Evolutionary conservation across 306 rosid genomes (phyloP), one percentile per base, ranked within the genome.

Genomic region (Cicer arietinum): DNA sequence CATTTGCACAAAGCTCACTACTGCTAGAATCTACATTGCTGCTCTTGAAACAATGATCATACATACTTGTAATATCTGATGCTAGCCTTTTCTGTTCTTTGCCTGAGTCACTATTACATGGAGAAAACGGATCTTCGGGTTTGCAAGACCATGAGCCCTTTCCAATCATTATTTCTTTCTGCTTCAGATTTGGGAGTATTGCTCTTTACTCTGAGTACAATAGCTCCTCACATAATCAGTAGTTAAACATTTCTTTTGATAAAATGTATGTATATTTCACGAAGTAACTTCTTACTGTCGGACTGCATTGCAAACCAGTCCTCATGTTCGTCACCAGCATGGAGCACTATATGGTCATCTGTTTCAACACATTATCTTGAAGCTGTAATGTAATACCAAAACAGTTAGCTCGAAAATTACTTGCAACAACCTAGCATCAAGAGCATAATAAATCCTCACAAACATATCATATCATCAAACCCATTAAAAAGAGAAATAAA

Each of bases 331-430:
- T 86, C 81, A 54, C 76, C 79, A 62, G 82, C 69, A 82, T 77
- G 81, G 74, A 90, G 87, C 47, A 88, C 96, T 83, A 86, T 80
- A 79, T 75, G 84, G 82, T 85, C 89, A 46, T 84, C 90, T 63
- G 72, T 85, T 75, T 74, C 87, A 12, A 79, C 37, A 74, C 67
- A 54, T 88, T 77, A 74, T 82, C 91, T 58, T 83, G 82, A 64
- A 86, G 86, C 90, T 88, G 90, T 50, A 76, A 81, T 88, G 90
- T 50, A 76, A 81, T 73, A 87, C 47, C 61, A 79, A 53, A 7
- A 81, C 79, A 64, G 66, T 63, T 12, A 51, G 18, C 83, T 17
- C 79, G 66, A 61, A 81, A 13, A 51, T 14, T 39, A 64, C 45
- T 73, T 22, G 39, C 57, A 7, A 74, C 25, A 13, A 66, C 66